Conservation (phyloP, 2,329 filamentous ascomycete species). For the Albophoma yamanashiensis region DNA sequence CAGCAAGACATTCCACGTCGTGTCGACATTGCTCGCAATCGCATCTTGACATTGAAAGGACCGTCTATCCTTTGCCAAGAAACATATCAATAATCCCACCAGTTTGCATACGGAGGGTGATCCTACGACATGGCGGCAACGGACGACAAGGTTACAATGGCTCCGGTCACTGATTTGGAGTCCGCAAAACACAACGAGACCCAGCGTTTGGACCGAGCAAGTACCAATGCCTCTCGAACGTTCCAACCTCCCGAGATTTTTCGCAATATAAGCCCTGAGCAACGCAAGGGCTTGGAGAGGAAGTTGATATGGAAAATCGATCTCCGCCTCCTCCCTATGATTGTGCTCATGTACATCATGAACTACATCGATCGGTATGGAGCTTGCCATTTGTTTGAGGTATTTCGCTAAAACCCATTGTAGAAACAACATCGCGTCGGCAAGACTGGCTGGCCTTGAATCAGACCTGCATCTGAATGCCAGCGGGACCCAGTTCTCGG, state of each 20-base stretch:
- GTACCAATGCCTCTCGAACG: background rate
- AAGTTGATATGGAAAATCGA: slow-evolving; percentile 17
- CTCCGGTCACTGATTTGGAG: background rate
- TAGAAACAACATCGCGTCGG: slow-evolving; percentile 25
- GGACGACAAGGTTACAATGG: background rate
- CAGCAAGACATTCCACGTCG: background rate
- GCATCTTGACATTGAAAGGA: background rate
- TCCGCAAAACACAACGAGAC: background rate
- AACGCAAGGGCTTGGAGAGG: slow-evolving; percentile 2
- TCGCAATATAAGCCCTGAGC: background rate
- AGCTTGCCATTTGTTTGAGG: no score
- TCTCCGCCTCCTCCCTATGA: slow-evolving; percentile 17
- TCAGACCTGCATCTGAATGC: slow-evolving; percentile 41
- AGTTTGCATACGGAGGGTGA: background rate
- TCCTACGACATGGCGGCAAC: background rate
- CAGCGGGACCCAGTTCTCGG: slow-evolving; percentile 8
- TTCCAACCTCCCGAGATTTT: slow-evolving; percentile 1
- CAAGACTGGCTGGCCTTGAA: slow-evolving; percentile 17
- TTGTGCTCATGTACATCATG: slow-evolving; percentile 19
- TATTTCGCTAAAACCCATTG: background rate
- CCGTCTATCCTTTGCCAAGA: background rate
- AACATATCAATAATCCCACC: background rate
- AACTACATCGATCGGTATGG: slow-evolving; percentile 33
- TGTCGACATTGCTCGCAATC: background rate
- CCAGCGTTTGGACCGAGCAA: background rate